A percentile compares a stretch with the other conserved stretches of the same genome.
phyloP scores from a whole-genome alignment of 2,329 filamentous ascomycete genomes.

The Colletotrichum musae region DNA sequence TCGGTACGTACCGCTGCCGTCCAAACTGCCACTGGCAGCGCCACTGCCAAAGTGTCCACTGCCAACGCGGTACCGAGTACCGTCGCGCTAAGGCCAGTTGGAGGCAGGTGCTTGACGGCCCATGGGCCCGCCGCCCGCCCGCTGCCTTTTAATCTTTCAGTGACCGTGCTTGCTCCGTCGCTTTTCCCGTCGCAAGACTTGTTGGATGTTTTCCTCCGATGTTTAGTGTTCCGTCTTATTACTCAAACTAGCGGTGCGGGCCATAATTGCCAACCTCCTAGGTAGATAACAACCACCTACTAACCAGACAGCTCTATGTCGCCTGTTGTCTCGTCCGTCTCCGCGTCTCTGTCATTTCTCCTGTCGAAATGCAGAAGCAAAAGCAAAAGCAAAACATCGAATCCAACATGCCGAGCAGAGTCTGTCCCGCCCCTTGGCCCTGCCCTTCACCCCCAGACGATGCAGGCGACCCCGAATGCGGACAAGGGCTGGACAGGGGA shows the following conservation, averaged over 20 bases:
- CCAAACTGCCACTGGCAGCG: not conserved
- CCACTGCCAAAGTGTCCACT: not conserved
- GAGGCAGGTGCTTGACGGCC: constrained; percentile 8
- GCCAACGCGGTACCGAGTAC: constrained; percentile 4
- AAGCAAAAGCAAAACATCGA: constrained; percentile 19
- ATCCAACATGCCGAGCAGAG: constrained; percentile 19
- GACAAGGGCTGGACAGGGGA: constrained; percentile 44
- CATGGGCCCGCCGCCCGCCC: constrained; percentile 8
- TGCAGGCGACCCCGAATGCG: constrained; percentile 39
- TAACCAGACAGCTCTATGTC: not conserved
- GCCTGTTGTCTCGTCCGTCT: constrained; percentile 6
- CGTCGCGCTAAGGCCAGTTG: constrained; percentile 19
- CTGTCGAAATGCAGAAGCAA: not conserved
- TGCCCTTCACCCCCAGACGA: constrained; percentile 26
- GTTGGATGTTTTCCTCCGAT: constrained; percentile 20
- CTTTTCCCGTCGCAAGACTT: not conserved
- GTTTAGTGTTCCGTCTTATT: not conserved
- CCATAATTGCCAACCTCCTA: constrained; percentile 9
- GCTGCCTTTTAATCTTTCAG: not conserved
- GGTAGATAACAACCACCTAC: too few relatives aligned
- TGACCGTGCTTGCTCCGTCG: too few relatives aligned
- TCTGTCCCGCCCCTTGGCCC: constrained; percentile 7
- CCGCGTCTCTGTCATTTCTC: constrained; percentile 2
- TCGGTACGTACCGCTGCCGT: too few relatives aligned
- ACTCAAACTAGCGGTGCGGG: constrained; percentile 24